phyloP scores from a whole-genome alignment of 257 asterid genomes.

The Misopates orontium region DNA sequence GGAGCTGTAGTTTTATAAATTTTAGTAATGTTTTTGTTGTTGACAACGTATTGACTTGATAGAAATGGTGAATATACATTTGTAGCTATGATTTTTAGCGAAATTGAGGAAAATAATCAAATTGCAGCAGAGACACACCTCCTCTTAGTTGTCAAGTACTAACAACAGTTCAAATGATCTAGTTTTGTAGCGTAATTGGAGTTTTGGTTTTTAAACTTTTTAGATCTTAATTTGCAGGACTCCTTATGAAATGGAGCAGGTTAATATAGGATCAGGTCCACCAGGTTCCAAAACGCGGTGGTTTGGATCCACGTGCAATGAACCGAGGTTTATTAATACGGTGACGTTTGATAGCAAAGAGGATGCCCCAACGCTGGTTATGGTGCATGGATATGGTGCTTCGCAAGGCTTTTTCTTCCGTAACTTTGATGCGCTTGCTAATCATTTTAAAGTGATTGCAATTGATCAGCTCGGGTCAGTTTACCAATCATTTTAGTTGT shows the following conservation, averaged over 20 bases:
- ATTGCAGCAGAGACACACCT: too few species aligned
- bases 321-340: conserved; percentile 82
- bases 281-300: conserved; percentile 89
- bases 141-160: too few species aligned
- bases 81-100: too few species aligned
- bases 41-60: too few species aligned
- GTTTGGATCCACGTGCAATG: conserved; percentile 87
- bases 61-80: too few species aligned
- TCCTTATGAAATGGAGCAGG: conserved; percentile 67
- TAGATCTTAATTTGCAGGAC: conserved; percentile 49
- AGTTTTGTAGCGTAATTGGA: background rate
- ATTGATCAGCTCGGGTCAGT: conserved; percentile 93
- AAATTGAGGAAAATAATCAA: too few species aligned
- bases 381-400: conserved; percentile 97
- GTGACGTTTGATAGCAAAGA: conserved; percentile 84
- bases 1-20: background rate
- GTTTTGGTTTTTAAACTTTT: background rate
- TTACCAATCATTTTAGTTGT: background rate
- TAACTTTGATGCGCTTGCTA: conserved; percentile 82
- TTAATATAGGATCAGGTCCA: conserved; percentile 88
- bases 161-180: too few species aligned
- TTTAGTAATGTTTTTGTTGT: background rate
- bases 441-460: conserved; percentile 77
- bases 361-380: conserved; percentile 89
- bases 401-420: conserved; percentile 98